Percentiles rank a stretch among this genome's conserved stretches.
These are phyloP conservation scores for Dictyostelium capitatum DNA, from an alignment of 78 protist genomes.

Conservation along the genomic window DNA sequence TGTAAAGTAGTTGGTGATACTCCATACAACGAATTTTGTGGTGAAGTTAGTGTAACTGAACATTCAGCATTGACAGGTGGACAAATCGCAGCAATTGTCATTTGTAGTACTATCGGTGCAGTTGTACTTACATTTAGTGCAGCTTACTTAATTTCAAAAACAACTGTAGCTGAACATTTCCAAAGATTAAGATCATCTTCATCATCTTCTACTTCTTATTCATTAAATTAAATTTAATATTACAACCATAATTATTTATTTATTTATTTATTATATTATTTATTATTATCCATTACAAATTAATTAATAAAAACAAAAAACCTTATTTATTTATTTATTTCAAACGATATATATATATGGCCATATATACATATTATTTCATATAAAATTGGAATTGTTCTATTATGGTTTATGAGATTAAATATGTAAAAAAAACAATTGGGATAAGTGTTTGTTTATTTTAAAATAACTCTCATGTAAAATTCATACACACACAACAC, in stretches of 20 bases:
- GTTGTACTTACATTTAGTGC: slow-evolving; percentile 29
- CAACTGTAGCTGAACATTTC: not conserved
- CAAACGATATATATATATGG: too few relatives aligned
- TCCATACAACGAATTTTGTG: slow-evolving; percentile 13
- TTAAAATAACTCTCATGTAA: too few relatives aligned
- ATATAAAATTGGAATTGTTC: too few relatives aligned
- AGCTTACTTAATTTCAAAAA: slow-evolving; percentile 19
- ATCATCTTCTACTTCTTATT: not conserved
- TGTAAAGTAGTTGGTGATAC: slow-evolving; percentile 37
- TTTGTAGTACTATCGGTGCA: not conserved
- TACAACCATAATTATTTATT: not conserved
- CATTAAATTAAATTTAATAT: not conserved
- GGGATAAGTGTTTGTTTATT: too few relatives aligned
- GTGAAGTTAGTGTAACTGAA: slow-evolving; percentile 5
- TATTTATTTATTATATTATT: not conserved
- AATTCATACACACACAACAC: too few relatives aligned
- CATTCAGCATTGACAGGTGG: not conserved
- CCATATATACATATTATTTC: too few relatives aligned
- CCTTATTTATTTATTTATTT: too few relatives aligned
- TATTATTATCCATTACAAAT: not conserved
- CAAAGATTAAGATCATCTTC: not conserved
- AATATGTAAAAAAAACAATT: too few relatives aligned
- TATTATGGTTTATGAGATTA: too few relatives aligned
- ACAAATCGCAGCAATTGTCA: slow-evolving; percentile 25
- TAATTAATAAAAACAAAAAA: too few relatives aligned